phyloP scores from a whole-genome alignment of 2,329 filamentous ascomycete genomes.

The Xylaria polymorpha region DNA sequence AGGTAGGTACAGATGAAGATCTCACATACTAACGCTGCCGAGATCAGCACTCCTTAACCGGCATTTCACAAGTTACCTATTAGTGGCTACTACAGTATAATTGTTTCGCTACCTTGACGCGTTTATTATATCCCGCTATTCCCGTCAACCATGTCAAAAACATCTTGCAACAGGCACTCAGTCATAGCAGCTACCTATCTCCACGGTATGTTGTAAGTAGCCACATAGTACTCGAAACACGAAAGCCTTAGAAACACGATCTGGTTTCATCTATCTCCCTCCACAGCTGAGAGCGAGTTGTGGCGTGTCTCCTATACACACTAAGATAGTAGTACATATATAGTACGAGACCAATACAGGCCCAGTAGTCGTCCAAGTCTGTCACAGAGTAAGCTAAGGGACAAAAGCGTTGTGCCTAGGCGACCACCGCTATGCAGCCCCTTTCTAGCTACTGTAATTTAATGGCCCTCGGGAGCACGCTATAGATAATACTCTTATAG shows the following conservation, averaged over 20 bases:
- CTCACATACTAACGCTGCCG: slow-evolving; percentile 18
- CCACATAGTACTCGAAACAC: slow-evolving; percentile 10
- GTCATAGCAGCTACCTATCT: slow-evolving; percentile 1
- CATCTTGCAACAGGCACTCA: slow-evolving; percentile 15
- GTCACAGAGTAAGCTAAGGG: not conserved
- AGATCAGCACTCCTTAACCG: slow-evolving; percentile 22
- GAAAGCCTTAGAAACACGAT: slow-evolving; percentile 9
- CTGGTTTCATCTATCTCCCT: slow-evolving; percentile 8
- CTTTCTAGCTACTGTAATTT: not conserved
- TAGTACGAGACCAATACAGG: not conserved
- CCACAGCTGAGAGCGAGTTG: not conserved
- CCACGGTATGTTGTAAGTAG: not conserved
- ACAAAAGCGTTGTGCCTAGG: not conserved
- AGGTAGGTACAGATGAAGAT: slow-evolving; percentile 26
- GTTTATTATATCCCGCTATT: slow-evolving; percentile 28
- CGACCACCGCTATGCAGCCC: not conserved
- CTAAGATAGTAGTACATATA: slow-evolving; percentile 2
- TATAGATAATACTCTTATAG: slow-evolving; percentile 4
- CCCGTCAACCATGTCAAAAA: slow-evolving; percentile 3
- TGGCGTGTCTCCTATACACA: slow-evolving; percentile 1
- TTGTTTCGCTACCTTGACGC: not conserved
- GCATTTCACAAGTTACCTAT: slow-evolving; percentile 4
- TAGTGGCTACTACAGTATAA: not conserved
- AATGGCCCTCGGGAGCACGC: not conserved
- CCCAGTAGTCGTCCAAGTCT: not conserved